phyloP scores from a whole-genome alignment of 1,139 yeast genomes.

The Taphrina pruni region DNA sequence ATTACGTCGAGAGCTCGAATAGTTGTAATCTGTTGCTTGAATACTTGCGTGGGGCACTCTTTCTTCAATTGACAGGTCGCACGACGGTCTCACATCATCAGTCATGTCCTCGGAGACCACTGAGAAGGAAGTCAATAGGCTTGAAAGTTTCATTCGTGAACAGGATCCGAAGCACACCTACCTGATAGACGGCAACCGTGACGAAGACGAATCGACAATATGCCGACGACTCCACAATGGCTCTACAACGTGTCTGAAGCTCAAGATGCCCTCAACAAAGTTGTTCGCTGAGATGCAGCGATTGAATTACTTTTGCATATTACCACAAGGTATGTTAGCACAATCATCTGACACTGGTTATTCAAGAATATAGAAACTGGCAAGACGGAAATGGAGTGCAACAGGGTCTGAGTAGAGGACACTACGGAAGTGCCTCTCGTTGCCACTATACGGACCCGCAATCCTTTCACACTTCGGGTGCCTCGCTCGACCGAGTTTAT shows the following conservation, averaged over 20 bases:
- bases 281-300: slow-evolving; percentile 37
- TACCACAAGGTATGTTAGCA: slow-evolving; percentile 32
- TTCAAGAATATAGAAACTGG: slow-evolving; percentile 24
- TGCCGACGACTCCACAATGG: slow-evolving; percentile 28
- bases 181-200: slow-evolving; percentile 34
- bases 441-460: too few relatives aligned
- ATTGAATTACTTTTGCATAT: slow-evolving; percentile 28
- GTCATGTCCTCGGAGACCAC: neutral
- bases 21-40: too few relatives aligned
- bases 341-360: neutral
- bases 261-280: slow-evolving; percentile 33
- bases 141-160: slow-evolving; percentile 29
- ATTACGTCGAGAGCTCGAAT: neutral
- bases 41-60: neutral
- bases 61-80: neutral
- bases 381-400: slow-evolving; percentile 38
- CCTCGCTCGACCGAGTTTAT: too few relatives aligned
- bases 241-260: slow-evolving; percentile 28
- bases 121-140: slow-evolving; percentile 23
- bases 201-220: slow-evolving; percentile 26
- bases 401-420: slow-evolving; percentile 2
- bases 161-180: slow-evolving; percentile 26
- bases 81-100: neutral
- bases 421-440: too few relatives aligned
- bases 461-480: too few relatives aligned